These are phyloP conservation scores for Daldinia sp. DNA, from an alignment of 2,329 filamentous ascomycete species.

Conservation along the genomic window DNA sequence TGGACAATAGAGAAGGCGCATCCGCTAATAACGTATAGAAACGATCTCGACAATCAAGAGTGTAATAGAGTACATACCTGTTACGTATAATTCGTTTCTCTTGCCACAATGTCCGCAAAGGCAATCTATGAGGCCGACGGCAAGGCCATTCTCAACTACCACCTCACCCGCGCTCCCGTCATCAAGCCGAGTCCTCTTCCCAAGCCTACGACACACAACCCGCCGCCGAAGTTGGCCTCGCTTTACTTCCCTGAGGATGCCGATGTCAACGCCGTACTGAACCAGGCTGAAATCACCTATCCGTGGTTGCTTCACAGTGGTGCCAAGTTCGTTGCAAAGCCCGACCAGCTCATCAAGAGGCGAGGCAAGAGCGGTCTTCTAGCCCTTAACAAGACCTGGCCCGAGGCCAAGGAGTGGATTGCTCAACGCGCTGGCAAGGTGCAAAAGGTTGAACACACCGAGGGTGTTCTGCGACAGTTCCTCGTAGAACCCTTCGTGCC, in stretches of 20 bases:
- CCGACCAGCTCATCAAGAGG: constrained; percentile 99
- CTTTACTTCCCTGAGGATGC: constrained; percentile 92
- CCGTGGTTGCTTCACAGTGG: constrained; percentile 88
- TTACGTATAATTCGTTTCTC: constrained; percentile 31
- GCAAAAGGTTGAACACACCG: constrained; percentile 90
- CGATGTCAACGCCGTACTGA: constrained; percentile 81
- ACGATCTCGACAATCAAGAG: constrained; percentile 31
- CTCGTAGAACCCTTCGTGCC: constrained; percentile 98
- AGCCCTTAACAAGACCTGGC: constrained; percentile 96
- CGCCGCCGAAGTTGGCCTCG: constrained; percentile 87
- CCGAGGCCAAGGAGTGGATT: constrained; percentile 93
- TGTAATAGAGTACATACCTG: constrained; percentile 42
- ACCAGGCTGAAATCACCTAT: constrained; percentile 96
- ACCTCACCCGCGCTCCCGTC: constrained; percentile 94
- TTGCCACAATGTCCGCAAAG: constrained; percentile 84
- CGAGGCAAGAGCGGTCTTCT: constrained; percentile 98
- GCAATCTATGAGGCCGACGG: constrained; percentile 98
- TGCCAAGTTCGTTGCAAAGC: constrained; percentile 97
- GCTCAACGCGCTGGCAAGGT: constrained; percentile 89
- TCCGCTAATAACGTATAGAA: constrained; percentile 39
- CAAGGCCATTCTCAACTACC: constrained; percentile 99
- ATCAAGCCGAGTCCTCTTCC: constrained; percentile 98
- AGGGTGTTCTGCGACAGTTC: constrained; percentile 91
- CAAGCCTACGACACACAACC: constrained; percentile 84
- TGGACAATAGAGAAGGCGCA: constrained; percentile 14